Base-by-base conservation (phyloP, 2,329 filamentous ascomycete genomes). In the Coniochaeta sp. region DNA sequence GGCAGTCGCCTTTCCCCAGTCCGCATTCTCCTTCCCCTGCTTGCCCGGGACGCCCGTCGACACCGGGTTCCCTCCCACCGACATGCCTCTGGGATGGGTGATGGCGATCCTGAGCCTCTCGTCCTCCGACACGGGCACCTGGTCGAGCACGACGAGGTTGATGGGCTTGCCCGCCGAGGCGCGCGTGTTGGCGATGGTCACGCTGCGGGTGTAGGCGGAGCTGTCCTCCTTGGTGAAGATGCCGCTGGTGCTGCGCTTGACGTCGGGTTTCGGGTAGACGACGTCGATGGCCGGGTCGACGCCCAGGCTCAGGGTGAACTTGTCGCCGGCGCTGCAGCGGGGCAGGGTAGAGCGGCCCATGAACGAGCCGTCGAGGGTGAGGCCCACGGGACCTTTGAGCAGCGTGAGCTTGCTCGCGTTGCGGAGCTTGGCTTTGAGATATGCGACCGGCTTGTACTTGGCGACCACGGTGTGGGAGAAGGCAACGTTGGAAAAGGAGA, bases 311-410 rank as follows among this genome's bases (percentile, higher is more conserved):
- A 88, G 72, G 24, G 71, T 74, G 68, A 88, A 81, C 1, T 68
- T 65, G 58, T 84, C 81, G 40, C 82, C 82, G 0, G 82, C 73
- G 54, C 77, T 80, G 67, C 83, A 85, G 32, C 79, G 78, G 1
- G 84, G 82, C 36, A 88, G 73, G 0, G 68, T 74, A 1, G 80
- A 78, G 59, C 81, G 81, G 3, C 85, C 85, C 59, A 88, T 73
- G 71, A 88, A 88, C 9, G 77, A 78, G 3, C 83, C 82, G 67
- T 89, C 86, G n/a, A 88, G 78, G 0, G 82, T 87, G 8, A 88
- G 74, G 5, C 84, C 82, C 0, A 78, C 77, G 1, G 77, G 76
- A 4, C 84, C 85, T 57, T 75, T 74, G 22, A 86, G 78, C 7
- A 88, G 74, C 0, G 82, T 81, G 50, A 86, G 75, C 62, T 77